These are phyloP conservation scores for Coleophoma eucalyptorum DNA, from an alignment of 2,329 filamentous ascomycete genomes.

Conservation along the genomic window DNA sequence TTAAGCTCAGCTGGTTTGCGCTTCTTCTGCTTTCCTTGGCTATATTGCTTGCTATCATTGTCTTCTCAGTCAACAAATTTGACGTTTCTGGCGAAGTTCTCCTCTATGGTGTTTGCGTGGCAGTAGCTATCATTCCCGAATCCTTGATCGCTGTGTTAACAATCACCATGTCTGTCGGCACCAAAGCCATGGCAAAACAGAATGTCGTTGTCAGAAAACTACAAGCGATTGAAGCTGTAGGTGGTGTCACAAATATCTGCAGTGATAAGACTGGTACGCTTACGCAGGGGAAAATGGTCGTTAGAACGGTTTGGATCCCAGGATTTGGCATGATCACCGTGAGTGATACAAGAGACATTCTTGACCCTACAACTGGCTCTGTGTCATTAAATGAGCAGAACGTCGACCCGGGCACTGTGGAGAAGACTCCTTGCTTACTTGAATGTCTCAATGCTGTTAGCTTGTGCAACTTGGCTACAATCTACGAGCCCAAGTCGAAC, in stretches of 20 bases:
- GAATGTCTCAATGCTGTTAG: conserved; percentile 44
- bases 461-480: conserved; percentile 55
- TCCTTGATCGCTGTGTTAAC: conserved; percentile 67
- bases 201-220: conserved; percentile 65
- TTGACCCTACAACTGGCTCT: conserved; percentile 55
- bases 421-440: conserved; percentile 29
- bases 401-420: conserved; percentile 28
- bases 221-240: conserved; percentile 62
- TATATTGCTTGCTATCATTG: conserved; percentile 55
- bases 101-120: conserved; percentile 57
- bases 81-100: conserved; percentile 51
- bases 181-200: conserved; percentile 59
- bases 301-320: conserved; percentile 57
- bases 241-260: conserved; percentile 67
- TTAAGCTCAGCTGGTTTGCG: conserved; percentile 81
- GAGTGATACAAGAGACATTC: conserved; percentile 51
- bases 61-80: conserved; percentile 56
- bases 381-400: conserved; percentile 40
- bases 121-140: conserved; percentile 63
- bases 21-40: conserved; percentile 74
- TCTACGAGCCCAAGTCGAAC: conserved; percentile 22
- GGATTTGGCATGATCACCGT: conserved; percentile 49
- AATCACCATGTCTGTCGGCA: conserved; percentile 66
- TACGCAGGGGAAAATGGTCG: conserved; percentile 45
- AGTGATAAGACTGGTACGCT: conserved; percentile 69